A percentile compares a stretch with the other conserved stretches of the same genome.
These are phyloP conservation scores for Oenanthe javanica DNA, from an alignment of 140 eudicot genomes.

Conservation along the genomic window DNA sequence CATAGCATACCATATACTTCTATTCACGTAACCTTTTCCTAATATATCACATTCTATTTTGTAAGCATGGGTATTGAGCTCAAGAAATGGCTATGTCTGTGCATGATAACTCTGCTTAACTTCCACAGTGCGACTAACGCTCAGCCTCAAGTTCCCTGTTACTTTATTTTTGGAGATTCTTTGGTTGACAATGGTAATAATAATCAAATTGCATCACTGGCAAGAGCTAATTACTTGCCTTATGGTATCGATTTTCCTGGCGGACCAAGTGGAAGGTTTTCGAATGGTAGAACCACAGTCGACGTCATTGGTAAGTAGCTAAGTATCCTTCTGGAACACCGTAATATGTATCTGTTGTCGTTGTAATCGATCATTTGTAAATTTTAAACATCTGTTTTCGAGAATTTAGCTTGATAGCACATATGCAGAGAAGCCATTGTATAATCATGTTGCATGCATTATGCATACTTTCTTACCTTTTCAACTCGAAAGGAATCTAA, in stretches of 20 bases:
- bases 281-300: background rate
- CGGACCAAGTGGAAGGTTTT: background rate
- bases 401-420: background rate
- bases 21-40: no score
- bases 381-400: background rate
- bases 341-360: background rate
- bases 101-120: background rate
- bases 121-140: background rate
- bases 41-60: no score
- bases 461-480: background rate
- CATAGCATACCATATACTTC: background rate
- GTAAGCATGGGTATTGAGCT: no score
- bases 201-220: background rate
- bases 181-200: background rate
- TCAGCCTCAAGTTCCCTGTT: conserved; percentile 3
- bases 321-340: background rate
- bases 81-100: background rate
- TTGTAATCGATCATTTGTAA: background rate
- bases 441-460: background rate
- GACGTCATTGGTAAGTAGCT: background rate
- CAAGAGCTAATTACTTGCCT: conserved; percentile 1
- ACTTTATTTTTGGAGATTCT: background rate
- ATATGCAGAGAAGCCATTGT: no score
- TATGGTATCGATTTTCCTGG: background rate
- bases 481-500: background rate